Evolutionary conservation across 306 rosid genomes (phyloP), one percentile per base, ranked within the genome.

Genomic region (Acacia crassicarpa): DNA sequence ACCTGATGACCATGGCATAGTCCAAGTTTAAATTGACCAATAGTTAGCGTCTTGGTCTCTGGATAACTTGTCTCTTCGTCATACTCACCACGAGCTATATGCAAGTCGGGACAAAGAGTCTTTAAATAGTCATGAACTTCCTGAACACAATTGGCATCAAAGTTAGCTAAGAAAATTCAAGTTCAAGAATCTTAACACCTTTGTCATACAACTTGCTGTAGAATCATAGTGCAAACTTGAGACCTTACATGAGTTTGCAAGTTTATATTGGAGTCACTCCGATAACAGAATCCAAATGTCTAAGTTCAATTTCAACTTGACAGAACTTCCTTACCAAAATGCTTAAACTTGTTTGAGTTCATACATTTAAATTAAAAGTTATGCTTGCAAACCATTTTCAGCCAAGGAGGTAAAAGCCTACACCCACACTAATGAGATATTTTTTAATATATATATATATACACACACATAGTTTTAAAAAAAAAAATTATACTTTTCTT

Each of bases 1-100:
- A 95, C 99, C 98, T 93, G 99, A 91, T 95, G 99, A 81, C 99
- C 99, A 88, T 95, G 99, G 79, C 99, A 93, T 9, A 95, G 53
- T 82, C 99, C 99, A 79, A 95, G 84, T 91, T 95, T 95, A 87
- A 95, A 95, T 85, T 95, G 99, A 70, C 99, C 99, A 45, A 95
- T 95, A 25, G 98, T 95, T 76, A 95, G 91, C 16, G 98, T 93
- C 84, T 95, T 95, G 75, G 97, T 93, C 93, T 95, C 99, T 1
- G 98, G 99, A 88, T 93, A 95, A 80, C 72, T 84, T 25, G 90
- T 85, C 85, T 92, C 99, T 74, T 95, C 97, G 65, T 95, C 99
- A 73, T 92, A 95, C 87, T 95, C 99, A 49, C 99, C 99, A 48
- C 98, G 91, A 74, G 98, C 41, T 67, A 95, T 92, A 87, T 95